phyloP scores from a whole-genome alignment of 1,284 basidiomycete species.

The Cryptococcus sp. region DNA sequence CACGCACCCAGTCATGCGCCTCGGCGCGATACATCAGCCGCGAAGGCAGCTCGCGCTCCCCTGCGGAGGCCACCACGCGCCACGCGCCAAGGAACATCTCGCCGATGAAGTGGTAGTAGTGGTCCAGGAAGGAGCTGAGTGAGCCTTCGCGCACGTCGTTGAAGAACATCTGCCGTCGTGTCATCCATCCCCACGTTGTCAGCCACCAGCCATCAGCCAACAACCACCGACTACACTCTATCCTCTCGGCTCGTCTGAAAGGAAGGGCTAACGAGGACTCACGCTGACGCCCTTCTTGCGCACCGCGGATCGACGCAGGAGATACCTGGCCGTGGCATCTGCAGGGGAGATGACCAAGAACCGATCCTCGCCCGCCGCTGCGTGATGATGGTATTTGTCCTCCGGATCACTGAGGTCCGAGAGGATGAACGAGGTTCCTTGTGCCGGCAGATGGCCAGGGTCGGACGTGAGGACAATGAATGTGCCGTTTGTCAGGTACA shows the following conservation, averaged over 20 bases:
- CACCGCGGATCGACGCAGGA: conserved; percentile 27
- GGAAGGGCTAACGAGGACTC: conserved; percentile 14
- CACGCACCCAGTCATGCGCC: conserved; percentile 24
- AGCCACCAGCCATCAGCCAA: neutral
- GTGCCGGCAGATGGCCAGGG: conserved; percentile 23
- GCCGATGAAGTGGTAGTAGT: conserved; percentile 29
- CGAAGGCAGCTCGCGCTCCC: conserved; percentile 17
- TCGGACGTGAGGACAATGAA: conserved; percentile 34
- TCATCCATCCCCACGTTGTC: no score
- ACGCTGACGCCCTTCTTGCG: conserved; percentile 28
- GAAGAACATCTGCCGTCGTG: conserved; percentile 7
- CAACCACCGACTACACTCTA: neutral
- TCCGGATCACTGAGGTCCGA: conserved; percentile 15
- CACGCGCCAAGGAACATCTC: conserved; percentile 32
- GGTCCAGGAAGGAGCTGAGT: conserved; percentile 16
- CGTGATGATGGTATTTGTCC: conserved; percentile 12
- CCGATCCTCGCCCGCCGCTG: conserved; percentile 23
- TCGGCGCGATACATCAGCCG: conserved; percentile 23
- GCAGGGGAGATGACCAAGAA: conserved; percentile 50
- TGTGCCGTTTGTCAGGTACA: conserved; percentile 50
- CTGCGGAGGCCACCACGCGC: conserved; percentile 21
- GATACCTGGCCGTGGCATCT: conserved; percentile 11
- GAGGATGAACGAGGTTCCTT: conserved; percentile 16
- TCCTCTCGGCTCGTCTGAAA: no score
- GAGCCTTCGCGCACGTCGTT: conserved; percentile 3